A percentile compares a stretch with the other conserved stretches of the same genome.
Conservation (phyloP, 2,329 filamentous ascomycete genomes). For the Raffaelea albimanens region DNA sequence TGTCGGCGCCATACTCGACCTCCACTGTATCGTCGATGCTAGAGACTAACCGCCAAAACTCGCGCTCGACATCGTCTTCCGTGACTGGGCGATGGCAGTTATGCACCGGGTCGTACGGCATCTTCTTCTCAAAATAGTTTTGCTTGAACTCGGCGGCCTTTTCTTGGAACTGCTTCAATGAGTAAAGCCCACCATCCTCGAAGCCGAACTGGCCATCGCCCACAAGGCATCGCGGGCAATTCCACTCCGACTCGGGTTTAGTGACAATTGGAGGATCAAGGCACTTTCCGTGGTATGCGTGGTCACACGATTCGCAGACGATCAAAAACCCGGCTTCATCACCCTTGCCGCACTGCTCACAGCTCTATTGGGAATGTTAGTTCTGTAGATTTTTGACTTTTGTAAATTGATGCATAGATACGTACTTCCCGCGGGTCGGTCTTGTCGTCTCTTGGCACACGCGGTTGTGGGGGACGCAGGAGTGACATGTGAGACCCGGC, state of each 20-base stretch:
- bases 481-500: constrained; percentile 95
- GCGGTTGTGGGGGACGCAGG: constrained; percentile 71
- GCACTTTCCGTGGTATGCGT: constrained; percentile 77
- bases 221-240: constrained; percentile 88
- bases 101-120: constrained; percentile 75
- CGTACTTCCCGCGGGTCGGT: constrained; percentile 32
- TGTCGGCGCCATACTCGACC: constrained; percentile 96
- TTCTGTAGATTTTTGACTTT: background rate
- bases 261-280: constrained; percentile 75
- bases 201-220: constrained; percentile 96
- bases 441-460: constrained; percentile 47
- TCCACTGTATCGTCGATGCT: constrained; percentile 93
- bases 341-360: constrained; percentile 75
- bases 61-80: constrained; percentile 90
- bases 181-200: constrained; percentile 93
- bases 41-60: constrained; percentile 94
- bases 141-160: constrained; percentile 94
- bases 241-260: constrained; percentile 83
- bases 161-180: constrained; percentile 89
- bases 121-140: constrained; percentile 82
- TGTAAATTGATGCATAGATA: background rate
- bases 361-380: constrained; percentile 45
- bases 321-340: constrained; percentile 64
- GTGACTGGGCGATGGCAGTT: constrained; percentile 75
- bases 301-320: constrained; percentile 85